Conservation (phyloP, 108 stramenopile species). For the Skeletonema marinoi region DNA sequence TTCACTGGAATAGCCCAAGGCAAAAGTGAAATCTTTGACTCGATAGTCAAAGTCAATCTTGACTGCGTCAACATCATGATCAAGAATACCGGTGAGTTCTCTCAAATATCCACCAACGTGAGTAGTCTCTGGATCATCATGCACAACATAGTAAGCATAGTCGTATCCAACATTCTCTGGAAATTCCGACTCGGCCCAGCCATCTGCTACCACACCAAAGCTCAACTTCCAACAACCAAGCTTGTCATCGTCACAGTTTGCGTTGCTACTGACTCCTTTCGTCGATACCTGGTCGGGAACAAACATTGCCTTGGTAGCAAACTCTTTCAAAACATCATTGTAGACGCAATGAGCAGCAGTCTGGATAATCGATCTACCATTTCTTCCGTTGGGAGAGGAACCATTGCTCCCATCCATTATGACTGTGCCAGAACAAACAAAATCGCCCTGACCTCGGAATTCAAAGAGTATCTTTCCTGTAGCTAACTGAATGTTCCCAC, state of each 20-base stretch:
- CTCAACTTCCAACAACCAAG: constrained; percentile 30
- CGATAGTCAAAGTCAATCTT: constrained; percentile 18
- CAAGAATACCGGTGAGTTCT: constrained; percentile 16
- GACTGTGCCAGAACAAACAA: constrained; percentile 41
- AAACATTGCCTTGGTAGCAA: constrained; percentile 33
- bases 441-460: constrained; percentile 20
- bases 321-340: constrained; percentile 35
- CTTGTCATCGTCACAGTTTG: constrained; percentile 20
- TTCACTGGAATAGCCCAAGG: constrained; percentile 26
- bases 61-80: constrained; percentile 6
- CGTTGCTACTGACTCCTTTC: constrained; percentile 7
- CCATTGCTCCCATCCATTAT: constrained; percentile 23
- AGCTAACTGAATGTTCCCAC: constrained; percentile 25
- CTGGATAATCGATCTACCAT: constrained; percentile 36
- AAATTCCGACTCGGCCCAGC: constrained; percentile 17
- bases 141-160: constrained; percentile 24
- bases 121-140: constrained; percentile 2
- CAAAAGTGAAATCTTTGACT: constrained; percentile 3
- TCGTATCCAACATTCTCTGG: constrained; percentile 26
- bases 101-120: constrained; percentile 14
- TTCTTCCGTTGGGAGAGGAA: neutral
- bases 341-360: constrained; percentile 52
- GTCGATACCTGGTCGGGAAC: constrained; percentile 17
- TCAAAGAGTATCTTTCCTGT: constrained; percentile 41
- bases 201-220: constrained; percentile 18